These are phyloP conservation scores for Crucihimalaya himalaica DNA, from an alignment of 345 rosid genomes.

Conservation along the genomic window DNA sequence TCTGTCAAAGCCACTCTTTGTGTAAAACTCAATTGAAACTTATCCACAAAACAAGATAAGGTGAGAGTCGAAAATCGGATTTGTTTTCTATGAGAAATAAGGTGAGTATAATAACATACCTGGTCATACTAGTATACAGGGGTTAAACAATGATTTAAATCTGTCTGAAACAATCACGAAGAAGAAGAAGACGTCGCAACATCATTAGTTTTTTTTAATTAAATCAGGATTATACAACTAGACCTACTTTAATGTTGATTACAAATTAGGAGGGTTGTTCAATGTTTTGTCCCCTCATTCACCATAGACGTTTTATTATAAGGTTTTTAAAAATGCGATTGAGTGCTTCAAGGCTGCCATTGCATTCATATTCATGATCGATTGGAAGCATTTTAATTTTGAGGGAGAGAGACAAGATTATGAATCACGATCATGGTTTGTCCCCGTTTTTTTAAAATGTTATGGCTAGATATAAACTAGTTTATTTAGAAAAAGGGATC, in stretches of 20 bases:
- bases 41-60: no score
- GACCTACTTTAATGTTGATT: not conserved
- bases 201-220: no score
- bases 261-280: slow-evolving; percentile 15
- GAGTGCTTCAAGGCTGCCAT: slow-evolving; percentile 24
- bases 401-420: slow-evolving; percentile 10
- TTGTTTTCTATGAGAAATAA: not conserved
- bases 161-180: not conserved
- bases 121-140: not conserved
- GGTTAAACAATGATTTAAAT: not conserved
- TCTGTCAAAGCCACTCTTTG: not conserved
- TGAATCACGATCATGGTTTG: not conserved
- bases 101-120: not conserved
- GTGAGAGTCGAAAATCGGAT: not conserved
- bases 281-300: slow-evolving; percentile 9
- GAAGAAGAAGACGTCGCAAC: not conserved
- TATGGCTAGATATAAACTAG: not conserved
- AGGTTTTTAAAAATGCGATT: not conserved
- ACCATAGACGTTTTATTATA: not conserved
- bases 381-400: not conserved
- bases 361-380: slow-evolving; percentile 28
- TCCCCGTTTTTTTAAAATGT: not conserved
- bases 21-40: not conserved
- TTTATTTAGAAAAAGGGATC: not conserved
- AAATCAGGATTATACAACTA: not conserved